These are phyloP conservation scores for Beauveria asiatica DNA, from an alignment of 2,329 filamentous ascomycete species.

Conservation along the genomic window DNA sequence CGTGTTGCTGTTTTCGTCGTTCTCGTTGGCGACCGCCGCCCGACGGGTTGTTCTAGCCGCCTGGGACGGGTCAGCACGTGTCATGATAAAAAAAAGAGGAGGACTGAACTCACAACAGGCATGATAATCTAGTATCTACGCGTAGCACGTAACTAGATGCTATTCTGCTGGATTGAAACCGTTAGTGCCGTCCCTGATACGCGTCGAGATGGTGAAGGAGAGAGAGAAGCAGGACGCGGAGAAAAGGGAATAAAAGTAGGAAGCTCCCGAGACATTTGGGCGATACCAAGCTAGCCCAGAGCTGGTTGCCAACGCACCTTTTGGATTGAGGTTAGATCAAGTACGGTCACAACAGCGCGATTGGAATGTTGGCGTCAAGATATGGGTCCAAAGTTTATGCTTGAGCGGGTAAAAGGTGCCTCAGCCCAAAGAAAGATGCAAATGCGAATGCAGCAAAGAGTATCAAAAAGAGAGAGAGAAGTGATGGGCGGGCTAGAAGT, in stretches of 20 bases:
- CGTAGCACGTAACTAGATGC: slow-evolving; percentile 9
- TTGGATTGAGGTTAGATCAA: slow-evolving; percentile 23
- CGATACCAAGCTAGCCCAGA: slow-evolving; percentile 11
- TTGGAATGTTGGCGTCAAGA: slow-evolving; percentile 28
- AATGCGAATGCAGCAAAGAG: slow-evolving; percentile 12
- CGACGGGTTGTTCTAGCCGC: slow-evolving; percentile 63
- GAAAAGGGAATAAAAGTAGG: slow-evolving; percentile 12
- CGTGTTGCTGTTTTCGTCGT: slow-evolving; percentile 83
- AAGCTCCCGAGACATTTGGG: slow-evolving; percentile 23
- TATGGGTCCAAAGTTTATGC: slow-evolving; percentile 12
- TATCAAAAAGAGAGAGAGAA: slow-evolving; percentile 14
- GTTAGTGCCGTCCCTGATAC: slow-evolving; percentile 4
- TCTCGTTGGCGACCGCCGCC: slow-evolving; percentile 79
- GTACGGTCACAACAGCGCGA: slow-evolving; percentile 24
- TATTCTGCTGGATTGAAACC: background rate
- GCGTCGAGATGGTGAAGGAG: slow-evolving; percentile 1
- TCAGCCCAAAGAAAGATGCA: slow-evolving; percentile 19
- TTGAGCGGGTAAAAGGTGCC: slow-evolving; percentile 12
- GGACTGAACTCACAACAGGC: slow-evolving; percentile 9
- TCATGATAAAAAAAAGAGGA: background rate
- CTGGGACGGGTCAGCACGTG: slow-evolving; percentile 1
- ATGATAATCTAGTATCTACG: slow-evolving; percentile 8
- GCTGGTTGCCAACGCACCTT: slow-evolving; percentile 26
- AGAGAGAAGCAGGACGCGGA: slow-evolving; percentile 4
- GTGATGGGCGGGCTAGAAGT: slow-evolving; percentile 13